Conservation (phyloP, 371 early-diverging fungal species). For the Umbelopsis sp. region DNA sequence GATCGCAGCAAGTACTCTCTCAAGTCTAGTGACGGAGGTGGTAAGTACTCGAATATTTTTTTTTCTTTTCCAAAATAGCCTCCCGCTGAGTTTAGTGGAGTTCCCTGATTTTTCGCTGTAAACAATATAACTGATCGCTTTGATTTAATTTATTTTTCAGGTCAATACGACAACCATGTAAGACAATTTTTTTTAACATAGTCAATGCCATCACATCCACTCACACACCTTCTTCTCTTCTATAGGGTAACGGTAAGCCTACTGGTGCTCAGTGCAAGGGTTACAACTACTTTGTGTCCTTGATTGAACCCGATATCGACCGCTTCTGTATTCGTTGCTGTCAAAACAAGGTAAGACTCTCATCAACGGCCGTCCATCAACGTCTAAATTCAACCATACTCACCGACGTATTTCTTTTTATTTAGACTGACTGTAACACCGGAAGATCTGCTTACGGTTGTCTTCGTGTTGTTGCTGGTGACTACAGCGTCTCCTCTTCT, state of each 20-base stretch:
- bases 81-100: neutral
- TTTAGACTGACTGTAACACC: slow-evolving; percentile 39
- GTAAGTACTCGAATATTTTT: neutral
- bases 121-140: neutral
- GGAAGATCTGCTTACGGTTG: slow-evolving; percentile 48
- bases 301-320: slow-evolving; percentile 50
- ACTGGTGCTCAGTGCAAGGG: slow-evolving; percentile 44
- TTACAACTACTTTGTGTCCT: slow-evolving; percentile 48
- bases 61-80: neutral
- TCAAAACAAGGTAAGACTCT: slow-evolving; percentile 28
- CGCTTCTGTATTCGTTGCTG: slow-evolving; percentile 56
- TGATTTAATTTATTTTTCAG: slow-evolving; percentile 5
- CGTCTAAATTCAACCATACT: too few species aligned
- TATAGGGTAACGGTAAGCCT: slow-evolving; percentile 32
- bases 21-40: slow-evolving; percentile 49
- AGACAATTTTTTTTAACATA: neutral
- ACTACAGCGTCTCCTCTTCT: slow-evolving; percentile 28
- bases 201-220: too few species aligned
- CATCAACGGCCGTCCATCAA: too few species aligned
- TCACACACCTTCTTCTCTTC: neutral
- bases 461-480: slow-evolving; percentile 38
- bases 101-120: neutral
- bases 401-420: neutral
- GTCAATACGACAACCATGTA: slow-evolving; percentile 48
- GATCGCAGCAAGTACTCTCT: slow-evolving; percentile 51